These are phyloP conservation scores for Myxozyma neglecta DNA, from an alignment of 805 yeast species.

Conservation along the genomic window DNA sequence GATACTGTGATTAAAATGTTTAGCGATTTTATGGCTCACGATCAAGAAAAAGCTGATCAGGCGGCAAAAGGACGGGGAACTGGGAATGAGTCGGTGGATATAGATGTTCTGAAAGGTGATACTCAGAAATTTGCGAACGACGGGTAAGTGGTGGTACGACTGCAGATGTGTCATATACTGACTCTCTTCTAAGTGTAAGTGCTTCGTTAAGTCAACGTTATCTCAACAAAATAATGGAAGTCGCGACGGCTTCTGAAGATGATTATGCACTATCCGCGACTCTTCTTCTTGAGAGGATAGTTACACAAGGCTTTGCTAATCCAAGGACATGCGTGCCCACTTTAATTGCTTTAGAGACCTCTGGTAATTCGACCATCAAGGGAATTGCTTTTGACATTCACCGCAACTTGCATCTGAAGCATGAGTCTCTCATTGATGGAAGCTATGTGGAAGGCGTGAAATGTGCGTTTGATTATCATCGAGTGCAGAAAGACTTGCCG, in stretches of 20 bases:
- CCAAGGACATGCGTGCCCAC: constrained; percentile 66
- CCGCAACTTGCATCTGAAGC: constrained; percentile 56
- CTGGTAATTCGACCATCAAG: constrained; percentile 48
- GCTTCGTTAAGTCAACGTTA: constrained; percentile 70
- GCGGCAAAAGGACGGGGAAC: constrained; percentile 46
- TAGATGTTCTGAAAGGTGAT: constrained; percentile 56
- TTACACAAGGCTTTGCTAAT: constrained; percentile 68
- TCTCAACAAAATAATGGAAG: constrained; percentile 47
- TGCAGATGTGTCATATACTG: background rate
- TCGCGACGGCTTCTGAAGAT: constrained; percentile 51
- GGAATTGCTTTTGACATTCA: constrained; percentile 56
- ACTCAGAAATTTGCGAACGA: constrained; percentile 55
- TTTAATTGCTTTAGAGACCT: constrained; percentile 65
- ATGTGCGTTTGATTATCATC: constrained; percentile 52
- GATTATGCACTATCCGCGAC: constrained; percentile 54
- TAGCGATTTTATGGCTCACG: constrained; percentile 56
- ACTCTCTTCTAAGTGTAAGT: constrained; percentile 49
- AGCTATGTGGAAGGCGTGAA: constrained; percentile 64
- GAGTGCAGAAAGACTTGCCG: constrained; percentile 10
- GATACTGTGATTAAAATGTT: constrained; percentile 59
- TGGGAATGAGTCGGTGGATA: constrained; percentile 50
- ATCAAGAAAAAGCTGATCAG: constrained; percentile 32
- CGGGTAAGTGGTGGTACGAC: constrained; percentile 41
- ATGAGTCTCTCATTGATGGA: constrained; percentile 69
- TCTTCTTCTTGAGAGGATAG: constrained; percentile 54